These are phyloP conservation scores for Trichocladium uniseriatum DNA, from an alignment of 495 filamentous ascomycete species.

Conservation along the genomic window DNA sequence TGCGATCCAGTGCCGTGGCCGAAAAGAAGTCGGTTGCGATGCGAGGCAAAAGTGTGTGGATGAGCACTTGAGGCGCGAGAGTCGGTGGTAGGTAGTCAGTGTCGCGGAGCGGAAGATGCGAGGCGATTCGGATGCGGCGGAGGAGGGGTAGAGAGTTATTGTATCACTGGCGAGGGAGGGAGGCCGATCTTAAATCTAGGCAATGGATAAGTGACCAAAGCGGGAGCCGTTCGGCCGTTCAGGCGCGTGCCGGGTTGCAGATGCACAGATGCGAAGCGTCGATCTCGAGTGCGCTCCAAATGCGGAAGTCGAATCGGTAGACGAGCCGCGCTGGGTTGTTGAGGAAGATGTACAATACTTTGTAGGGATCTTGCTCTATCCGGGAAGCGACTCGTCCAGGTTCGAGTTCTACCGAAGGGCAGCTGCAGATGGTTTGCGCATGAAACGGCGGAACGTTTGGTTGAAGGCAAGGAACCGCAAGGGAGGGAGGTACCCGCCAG, in stretches of 20 bases:
- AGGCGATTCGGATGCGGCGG: neutral
- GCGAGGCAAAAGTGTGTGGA: neutral
- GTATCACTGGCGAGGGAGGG: neutral
- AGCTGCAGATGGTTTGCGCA: too few species aligned
- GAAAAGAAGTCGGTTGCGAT: neutral
- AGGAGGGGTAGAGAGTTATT: neutral
- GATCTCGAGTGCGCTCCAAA: conserved; percentile 1
- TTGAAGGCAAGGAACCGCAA: too few species aligned
- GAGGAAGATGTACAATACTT: too few species aligned
- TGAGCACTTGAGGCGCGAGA: neutral
- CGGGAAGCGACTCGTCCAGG: too few species aligned
- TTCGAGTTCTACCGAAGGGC: too few species aligned
- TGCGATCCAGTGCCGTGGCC: neutral
- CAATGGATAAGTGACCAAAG: too few species aligned
- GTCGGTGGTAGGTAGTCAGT: neutral
- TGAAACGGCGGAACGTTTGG: too few species aligned
- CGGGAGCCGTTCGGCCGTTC: neutral
- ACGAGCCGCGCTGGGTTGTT: neutral
- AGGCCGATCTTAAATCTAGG: neutral
- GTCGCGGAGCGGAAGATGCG: neutral
- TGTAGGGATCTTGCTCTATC: too few species aligned
- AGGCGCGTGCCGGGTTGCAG: conserved; percentile 2
- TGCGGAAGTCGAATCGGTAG: neutral
- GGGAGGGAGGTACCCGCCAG: too few species aligned
- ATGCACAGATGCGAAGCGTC: neutral